A percentile compares a stretch with the other conserved stretches of the same genome.
Conservation (phyloP, 192 early-diverging fungal species). For the Backusella parvicylindrica region DNA sequence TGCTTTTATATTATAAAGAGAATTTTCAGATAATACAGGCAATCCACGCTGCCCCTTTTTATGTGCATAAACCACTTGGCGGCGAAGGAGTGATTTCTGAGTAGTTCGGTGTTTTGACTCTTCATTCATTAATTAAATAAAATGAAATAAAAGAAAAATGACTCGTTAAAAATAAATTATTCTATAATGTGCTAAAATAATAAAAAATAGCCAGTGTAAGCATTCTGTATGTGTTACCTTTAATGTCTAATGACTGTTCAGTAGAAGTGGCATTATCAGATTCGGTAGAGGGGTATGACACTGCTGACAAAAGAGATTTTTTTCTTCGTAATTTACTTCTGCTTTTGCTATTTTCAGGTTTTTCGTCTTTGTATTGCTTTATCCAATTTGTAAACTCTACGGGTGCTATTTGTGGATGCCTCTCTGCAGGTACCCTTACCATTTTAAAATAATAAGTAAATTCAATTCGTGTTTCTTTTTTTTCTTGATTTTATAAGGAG, state of each 20-base stretch:
- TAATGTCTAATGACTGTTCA: not conserved
- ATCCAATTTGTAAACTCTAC: not conserved
- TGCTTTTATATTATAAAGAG: not conserved
- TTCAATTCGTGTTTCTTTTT: not conserved
- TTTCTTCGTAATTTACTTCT: not conserved
- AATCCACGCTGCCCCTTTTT: not conserved
- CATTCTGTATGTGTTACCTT: not conserved
- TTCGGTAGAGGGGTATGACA: not conserved
- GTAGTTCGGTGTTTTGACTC: slow-evolving; percentile 1
- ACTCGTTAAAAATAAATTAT: not conserved
- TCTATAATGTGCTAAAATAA: not conserved
- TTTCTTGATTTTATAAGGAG: not conserved
- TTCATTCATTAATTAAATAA: not conserved
- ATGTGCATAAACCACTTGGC: not conserved
- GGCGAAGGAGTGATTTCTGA: slow-evolving; percentile 2
- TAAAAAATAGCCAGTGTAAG: not conserved
- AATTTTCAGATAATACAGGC: not conserved
- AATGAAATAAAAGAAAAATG: not conserved
- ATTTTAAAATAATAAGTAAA: not conserved
- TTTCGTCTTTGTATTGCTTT: not conserved
- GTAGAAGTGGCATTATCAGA: not conserved
- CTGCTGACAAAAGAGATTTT: not conserved
- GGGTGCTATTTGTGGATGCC: not conserved
- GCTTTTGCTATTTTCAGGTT: not conserved
- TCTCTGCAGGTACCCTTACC: not conserved